These are phyloP conservation scores for Dothistroma septosporum DNA, from an alignment of 2,329 filamentous ascomycete species.

Conservation along the genomic window DNA sequence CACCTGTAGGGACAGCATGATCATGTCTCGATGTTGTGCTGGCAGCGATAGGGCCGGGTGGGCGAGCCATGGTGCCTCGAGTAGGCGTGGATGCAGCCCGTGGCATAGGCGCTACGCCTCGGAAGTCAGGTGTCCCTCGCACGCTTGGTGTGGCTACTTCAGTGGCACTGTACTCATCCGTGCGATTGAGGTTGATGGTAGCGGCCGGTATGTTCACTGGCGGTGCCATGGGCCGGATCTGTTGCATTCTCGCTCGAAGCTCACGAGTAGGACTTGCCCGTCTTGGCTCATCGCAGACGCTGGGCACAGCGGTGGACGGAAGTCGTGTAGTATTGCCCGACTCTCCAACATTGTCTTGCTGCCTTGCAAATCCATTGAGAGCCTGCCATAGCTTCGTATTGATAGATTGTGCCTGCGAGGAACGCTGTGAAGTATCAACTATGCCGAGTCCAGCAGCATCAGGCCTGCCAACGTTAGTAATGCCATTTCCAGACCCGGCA, in stretches of 20 bases:
- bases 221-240: slow-evolving; percentile 25
- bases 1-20: slow-evolving; percentile 2
- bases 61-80: neutral
- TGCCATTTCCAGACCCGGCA: slow-evolving; percentile 6
- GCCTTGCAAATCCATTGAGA: slow-evolving; percentile 34
- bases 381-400: slow-evolving; percentile 34
- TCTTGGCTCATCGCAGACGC: slow-evolving; percentile 26
- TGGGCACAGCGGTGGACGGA: slow-evolving; percentile 32
- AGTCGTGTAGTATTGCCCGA: slow-evolving; percentile 27
- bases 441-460: slow-evolving; percentile 29
- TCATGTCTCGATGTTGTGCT: slow-evolving; percentile 6
- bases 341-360: slow-evolving; percentile 28
- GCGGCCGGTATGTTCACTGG: slow-evolving; percentile 28
- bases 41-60: neutral
- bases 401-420: slow-evolving; percentile 26
- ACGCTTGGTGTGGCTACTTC: slow-evolving; percentile 47
- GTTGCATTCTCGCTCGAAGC: slow-evolving; percentile 11
- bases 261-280: slow-evolving; percentile 15
- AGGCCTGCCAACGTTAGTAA: slow-evolving; percentile 1
- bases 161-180: slow-evolving; percentile 45
- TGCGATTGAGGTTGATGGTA: slow-evolving; percentile 14
- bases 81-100: neutral
- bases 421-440: slow-evolving; percentile 15
- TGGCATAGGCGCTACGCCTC: slow-evolving; percentile 2
- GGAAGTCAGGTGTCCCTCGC: slow-evolving; percentile 39